Evolutionary conservation across 176 grass and related monocot genomes (phyloP).

Genomic region (Neostapfia colusana): DNA sequence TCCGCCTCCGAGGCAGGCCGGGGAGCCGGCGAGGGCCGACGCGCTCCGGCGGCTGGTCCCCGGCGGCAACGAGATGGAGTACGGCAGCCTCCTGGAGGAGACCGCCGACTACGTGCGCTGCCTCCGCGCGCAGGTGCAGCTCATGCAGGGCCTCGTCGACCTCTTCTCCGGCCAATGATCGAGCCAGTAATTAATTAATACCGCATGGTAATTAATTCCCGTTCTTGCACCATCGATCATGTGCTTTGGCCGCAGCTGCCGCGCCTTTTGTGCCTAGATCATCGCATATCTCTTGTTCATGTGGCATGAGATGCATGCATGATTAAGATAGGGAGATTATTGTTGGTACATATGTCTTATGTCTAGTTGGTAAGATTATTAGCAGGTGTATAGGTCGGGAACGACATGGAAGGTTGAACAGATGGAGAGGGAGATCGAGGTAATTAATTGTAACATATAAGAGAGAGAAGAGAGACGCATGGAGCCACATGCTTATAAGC

Average conservation of each 20-base stretch:
- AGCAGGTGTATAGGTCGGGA: slow-evolving; percentile 51
- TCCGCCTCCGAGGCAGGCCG: slow-evolving; percentile 1
- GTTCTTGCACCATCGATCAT: slow-evolving; percentile 36
- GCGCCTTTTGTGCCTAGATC: slow-evolving; percentile 20
- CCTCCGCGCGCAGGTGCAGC: slow-evolving; percentile 72
- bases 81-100: slow-evolving; percentile 80
- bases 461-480: slow-evolving; percentile 7
- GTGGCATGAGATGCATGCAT: slow-evolving; percentile 6
- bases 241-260: neutral
- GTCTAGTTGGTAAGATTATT: slow-evolving; percentile 40
- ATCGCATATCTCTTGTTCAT: slow-evolving; percentile 37
- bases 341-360: slow-evolving; percentile 33
- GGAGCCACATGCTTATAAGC: slow-evolving; percentile 28
- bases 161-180: slow-evolving; percentile 57
- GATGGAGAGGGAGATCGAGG: slow-evolving; percentile 28
- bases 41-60: slow-evolving; percentile 69
- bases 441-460: slow-evolving; percentile 68
- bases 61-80: slow-evolving; percentile 71
- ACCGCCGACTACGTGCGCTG: slow-evolving; percentile 76
- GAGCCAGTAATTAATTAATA: slow-evolving; percentile 41
- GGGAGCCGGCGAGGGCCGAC: slow-evolving; percentile 54
- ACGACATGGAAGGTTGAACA: slow-evolving; percentile 29
- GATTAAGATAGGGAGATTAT: slow-evolving; percentile 37
- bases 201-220: slow-evolving; percentile 45
- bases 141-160: slow-evolving; percentile 84